These are phyloP conservation scores for Candida silvicultrix DNA, from an alignment of 805 yeast genomes.

Conservation along the genomic window DNA sequence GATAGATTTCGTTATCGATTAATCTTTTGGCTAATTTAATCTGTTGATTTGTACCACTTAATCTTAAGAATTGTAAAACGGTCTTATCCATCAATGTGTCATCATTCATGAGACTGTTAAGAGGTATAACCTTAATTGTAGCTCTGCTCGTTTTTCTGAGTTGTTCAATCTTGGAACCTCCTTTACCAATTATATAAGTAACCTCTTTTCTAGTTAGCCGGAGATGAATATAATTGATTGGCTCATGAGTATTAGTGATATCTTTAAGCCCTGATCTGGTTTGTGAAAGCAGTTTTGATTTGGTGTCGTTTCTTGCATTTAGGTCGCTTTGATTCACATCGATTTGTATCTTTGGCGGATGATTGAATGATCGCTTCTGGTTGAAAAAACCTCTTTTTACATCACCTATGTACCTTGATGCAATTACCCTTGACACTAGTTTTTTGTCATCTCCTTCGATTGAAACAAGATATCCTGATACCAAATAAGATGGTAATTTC, in stretches of 20 bases:
- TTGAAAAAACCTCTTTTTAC: no score
- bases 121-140: conserved; percentile 32
- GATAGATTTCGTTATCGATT: conserved; percentile 21
- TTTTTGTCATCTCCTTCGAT: background rate
- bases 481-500: background rate
- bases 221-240: conserved; percentile 4
- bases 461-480: background rate
- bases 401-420: background rate
- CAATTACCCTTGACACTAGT: background rate
- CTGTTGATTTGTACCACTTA: conserved; percentile 24
- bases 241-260: background rate
- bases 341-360: background rate
- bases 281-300: no score
- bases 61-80: conserved; percentile 21
- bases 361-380: background rate
- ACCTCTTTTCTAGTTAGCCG: conserved; percentile 28
- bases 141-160: conserved; percentile 31
- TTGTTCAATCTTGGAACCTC: conserved; percentile 32
- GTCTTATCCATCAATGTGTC: conserved; percentile 6
- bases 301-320: no score
- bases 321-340: no score
- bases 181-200: conserved; percentile 35
- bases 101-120: conserved; percentile 14
- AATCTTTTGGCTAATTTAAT: conserved; percentile 20
- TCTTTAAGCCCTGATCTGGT: background rate